A percentile compares a stretch with the other conserved stretches of the same genome.
Conservation (phyloP, 352 stramenopile genomes). For the Pythium sp. region DNA sequence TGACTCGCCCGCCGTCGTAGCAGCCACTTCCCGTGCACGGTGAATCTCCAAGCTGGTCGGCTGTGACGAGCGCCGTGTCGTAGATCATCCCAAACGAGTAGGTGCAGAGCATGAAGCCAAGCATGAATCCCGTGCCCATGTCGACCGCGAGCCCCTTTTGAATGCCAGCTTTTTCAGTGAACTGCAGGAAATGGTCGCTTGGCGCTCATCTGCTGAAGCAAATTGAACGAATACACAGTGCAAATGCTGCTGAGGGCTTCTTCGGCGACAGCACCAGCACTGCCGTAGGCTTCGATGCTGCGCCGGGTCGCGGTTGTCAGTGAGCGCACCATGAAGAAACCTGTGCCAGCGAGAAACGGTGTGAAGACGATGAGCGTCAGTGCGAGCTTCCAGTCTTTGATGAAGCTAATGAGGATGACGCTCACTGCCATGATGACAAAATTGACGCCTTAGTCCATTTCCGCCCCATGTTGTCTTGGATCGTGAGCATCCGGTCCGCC, state of each 20-base stretch:
- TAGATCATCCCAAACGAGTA: constrained; percentile 60
- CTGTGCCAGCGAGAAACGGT: not conserved
- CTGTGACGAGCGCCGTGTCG: constrained; percentile 28
- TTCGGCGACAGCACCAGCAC: not conserved
- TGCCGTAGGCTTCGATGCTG: constrained; percentile 6
- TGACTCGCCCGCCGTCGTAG: constrained; percentile 40
- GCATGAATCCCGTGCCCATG: constrained; percentile 37
- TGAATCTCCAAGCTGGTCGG: constrained; percentile 28
- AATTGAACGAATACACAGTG: constrained; percentile 62
- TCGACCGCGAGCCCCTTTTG: constrained; percentile 37
- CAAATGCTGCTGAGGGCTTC: constrained; percentile 13
- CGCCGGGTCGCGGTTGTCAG: not conserved
- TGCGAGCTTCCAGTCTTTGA: constrained; percentile 4
- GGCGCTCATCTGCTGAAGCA: constrained; percentile 25
- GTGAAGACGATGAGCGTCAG: constrained; percentile 1
- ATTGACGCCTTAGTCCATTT: constrained; percentile 47
- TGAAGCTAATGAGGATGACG: constrained; percentile 1
- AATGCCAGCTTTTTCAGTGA: constrained; percentile 26
- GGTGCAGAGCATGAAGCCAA: constrained; percentile 34
- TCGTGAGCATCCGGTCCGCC: constrained; percentile 29
- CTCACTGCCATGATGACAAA: constrained; percentile 14
- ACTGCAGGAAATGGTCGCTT: constrained; percentile 31
- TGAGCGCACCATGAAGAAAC: constrained; percentile 6
- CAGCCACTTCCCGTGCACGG: constrained; percentile 24
- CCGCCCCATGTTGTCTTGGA: constrained; percentile 43